phyloP scores from a whole-genome alignment of 352 stramenopile species.

The Halophytophthora batemanensis region DNA sequence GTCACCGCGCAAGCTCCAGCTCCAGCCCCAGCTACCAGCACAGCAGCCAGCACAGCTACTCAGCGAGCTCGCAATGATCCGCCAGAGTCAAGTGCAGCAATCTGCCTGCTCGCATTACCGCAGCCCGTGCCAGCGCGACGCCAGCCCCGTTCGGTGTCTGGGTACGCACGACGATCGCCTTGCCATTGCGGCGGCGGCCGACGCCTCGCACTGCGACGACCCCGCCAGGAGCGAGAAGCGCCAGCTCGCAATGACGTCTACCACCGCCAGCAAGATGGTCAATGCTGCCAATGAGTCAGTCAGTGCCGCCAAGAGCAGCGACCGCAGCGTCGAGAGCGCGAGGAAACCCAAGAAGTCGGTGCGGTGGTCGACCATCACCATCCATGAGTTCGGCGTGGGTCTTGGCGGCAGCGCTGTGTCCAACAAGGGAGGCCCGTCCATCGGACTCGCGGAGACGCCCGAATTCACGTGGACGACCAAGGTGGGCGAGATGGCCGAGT shows the following conservation, averaged over 20 bases:
- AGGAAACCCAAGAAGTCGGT: conserved; percentile 26
- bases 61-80: conserved; percentile 12
- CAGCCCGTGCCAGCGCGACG: neutral
- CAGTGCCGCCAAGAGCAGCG: neutral
- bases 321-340: neutral
- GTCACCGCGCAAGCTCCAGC: too few relatives aligned
- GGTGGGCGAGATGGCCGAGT: conserved; percentile 63
- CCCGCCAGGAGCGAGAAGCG: conserved; percentile 1
- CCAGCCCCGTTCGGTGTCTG: too few relatives aligned
- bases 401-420: conserved; percentile 56
- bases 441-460: conserved; percentile 45
- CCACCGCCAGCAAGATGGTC: neutral
- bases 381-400: conserved; percentile 62
- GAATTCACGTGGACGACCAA: conserved; percentile 72
- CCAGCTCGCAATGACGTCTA: neutral
- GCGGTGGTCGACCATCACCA: conserved; percentile 39
- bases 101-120: conserved; percentile 6
- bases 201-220: neutral
- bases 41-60: neutral
- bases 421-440: conserved; percentile 53
- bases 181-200: neutral
- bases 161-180: conserved; percentile 8
- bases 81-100: conserved; percentile 1
- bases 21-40: conserved; percentile 5
- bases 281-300: too few relatives aligned